Evolutionary conservation across 1,139 yeast genomes (phyloP).

Genomic region (Blastobotrys apis): DNA sequence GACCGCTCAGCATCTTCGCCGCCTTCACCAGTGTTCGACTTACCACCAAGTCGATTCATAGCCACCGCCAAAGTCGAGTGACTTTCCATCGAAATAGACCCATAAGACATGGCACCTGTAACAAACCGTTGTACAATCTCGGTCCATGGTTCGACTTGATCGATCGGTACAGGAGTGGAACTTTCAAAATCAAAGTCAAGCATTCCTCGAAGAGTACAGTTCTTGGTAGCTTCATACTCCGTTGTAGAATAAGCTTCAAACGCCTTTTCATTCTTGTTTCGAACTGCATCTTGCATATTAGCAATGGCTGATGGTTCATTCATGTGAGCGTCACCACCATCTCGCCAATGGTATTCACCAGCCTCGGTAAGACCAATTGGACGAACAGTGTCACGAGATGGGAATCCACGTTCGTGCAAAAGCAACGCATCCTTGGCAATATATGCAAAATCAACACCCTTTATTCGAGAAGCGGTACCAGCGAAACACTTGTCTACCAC

Average conservation of each 20-base stretch:
- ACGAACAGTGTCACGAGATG: constrained; percentile 64
- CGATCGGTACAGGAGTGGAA: constrained; percentile 78
- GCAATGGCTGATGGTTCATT: constrained; percentile 96
- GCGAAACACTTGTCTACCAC: constrained; percentile 95
- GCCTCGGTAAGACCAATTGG: constrained; percentile 83
- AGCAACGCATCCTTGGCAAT: constrained; percentile 96
- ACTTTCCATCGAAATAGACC: constrained; percentile 97
- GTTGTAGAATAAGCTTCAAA: constrained; percentile 85
- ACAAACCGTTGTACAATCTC: constrained; percentile 96
- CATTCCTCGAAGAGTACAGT: constrained; percentile 91
- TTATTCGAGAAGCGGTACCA: constrained; percentile 95
- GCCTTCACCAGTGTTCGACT: constrained; percentile 98
- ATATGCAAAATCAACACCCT: constrained; percentile 91
- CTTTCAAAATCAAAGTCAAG: constrained; percentile 79
- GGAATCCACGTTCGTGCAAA: constrained; percentile 88
- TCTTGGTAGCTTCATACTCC: constrained; percentile 86
- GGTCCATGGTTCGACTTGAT: constrained; percentile 99
- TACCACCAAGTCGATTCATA: constrained; percentile 96
- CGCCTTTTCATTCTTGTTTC: constrained; percentile 90
- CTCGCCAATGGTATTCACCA: constrained; percentile 98
- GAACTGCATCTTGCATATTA: constrained; percentile 91
- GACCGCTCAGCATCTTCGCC: constrained; percentile 97
- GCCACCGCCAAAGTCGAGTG: constrained; percentile 98
- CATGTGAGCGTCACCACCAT: constrained; percentile 94
- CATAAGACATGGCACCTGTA: constrained; percentile 99